Evolutionary conservation across 495 filamentous ascomycete genomes (phyloP).

Genomic region (Zalerion maritima): DNA sequence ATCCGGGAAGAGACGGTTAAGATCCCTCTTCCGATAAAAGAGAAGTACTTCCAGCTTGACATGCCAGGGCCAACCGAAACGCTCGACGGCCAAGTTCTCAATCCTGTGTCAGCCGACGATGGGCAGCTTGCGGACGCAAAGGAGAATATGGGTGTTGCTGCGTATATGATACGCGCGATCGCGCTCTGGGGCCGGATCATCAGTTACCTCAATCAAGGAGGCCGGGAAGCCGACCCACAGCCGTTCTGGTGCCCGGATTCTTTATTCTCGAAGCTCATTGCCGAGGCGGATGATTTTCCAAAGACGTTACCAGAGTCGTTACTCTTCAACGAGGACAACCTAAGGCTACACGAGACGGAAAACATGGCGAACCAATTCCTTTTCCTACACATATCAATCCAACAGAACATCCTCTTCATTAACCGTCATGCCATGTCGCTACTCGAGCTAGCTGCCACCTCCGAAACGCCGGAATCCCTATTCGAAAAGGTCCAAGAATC

Average conservation of each 20-base stretch:
- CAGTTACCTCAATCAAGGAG: slow-evolving; percentile 80
- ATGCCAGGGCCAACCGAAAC: slow-evolving; percentile 81
- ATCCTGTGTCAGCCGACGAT: slow-evolving; percentile 45
- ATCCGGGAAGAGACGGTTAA: slow-evolving; percentile 78
- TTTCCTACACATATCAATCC: slow-evolving; percentile 79
- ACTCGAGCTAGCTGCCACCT: slow-evolving; percentile 48
- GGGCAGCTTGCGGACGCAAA: slow-evolving; percentile 51
- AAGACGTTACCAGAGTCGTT: slow-evolving; percentile 53
- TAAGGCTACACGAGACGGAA: slow-evolving; percentile 70
- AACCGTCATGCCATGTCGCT: slow-evolving; percentile 74
- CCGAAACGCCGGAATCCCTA: slow-evolving; percentile 69
- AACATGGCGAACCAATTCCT: slow-evolving; percentile 82
- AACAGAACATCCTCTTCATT: slow-evolving; percentile 83
- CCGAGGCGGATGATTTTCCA: slow-evolving; percentile 56
- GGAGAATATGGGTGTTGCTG: slow-evolving; percentile 87
- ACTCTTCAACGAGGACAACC: slow-evolving; percentile 64
- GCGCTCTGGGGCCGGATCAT: slow-evolving; percentile 83
- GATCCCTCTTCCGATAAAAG: slow-evolving; percentile 81
- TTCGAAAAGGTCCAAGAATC: slow-evolving; percentile 58
- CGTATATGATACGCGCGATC: slow-evolving; percentile 78
- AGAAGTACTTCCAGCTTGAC: slow-evolving; percentile 80
- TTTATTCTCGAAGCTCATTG: slow-evolving; percentile 52
- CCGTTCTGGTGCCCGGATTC: slow-evolving; percentile 76
- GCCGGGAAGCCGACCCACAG: slow-evolving; percentile 61
- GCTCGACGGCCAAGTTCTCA: slow-evolving; percentile 56